Evolutionary conservation across 2,329 filamentous ascomycete species (phyloP).

Genomic region (Emergomyces africanus): DNA sequence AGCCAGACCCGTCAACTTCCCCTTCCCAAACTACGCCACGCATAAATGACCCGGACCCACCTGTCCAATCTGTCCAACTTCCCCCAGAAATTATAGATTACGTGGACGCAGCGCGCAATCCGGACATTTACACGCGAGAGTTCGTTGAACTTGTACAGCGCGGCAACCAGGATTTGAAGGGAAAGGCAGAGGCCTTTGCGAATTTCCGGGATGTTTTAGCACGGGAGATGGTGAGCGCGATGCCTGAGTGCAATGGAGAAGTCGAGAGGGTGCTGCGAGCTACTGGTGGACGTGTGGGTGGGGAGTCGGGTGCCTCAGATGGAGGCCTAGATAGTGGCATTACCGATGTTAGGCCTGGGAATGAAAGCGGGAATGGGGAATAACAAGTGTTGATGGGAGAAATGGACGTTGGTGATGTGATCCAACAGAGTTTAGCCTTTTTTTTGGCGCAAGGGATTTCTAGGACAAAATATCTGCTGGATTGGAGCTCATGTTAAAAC

Average conservation of each 20-base stretch:
- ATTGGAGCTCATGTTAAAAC: no score
- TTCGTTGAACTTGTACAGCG: conserved; percentile 52
- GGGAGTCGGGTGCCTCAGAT: not conserved
- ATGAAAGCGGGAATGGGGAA: not conserved
- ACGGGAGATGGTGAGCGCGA: conserved; percentile 43
- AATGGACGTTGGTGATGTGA: not conserved
- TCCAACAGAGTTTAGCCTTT: no score
- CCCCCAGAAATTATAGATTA: conserved; percentile 51
- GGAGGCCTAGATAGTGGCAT: not conserved
- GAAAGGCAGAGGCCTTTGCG: conserved; percentile 47
- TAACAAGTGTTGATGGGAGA: not conserved
- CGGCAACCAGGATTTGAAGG: conserved; percentile 50
- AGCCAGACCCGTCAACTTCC: conserved; percentile 15
- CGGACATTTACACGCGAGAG: conserved; percentile 54
- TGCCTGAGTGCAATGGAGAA: conserved; percentile 44
- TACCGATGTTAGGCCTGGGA: not conserved
- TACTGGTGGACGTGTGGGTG: conserved; percentile 15
- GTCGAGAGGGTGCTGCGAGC: conserved; percentile 38
- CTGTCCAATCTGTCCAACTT: conserved; percentile 40
- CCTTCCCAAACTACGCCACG: not conserved
- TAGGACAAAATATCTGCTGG: not conserved
- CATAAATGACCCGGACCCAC: conserved; percentile 22
- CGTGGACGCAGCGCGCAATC: conserved; percentile 50
- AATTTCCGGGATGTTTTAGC: conserved; percentile 47
- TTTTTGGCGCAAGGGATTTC: not conserved